These are phyloP conservation scores for Trametes polyzona DNA, from an alignment of 1,284 basidiomycete genomes.

Conservation along the genomic window DNA sequence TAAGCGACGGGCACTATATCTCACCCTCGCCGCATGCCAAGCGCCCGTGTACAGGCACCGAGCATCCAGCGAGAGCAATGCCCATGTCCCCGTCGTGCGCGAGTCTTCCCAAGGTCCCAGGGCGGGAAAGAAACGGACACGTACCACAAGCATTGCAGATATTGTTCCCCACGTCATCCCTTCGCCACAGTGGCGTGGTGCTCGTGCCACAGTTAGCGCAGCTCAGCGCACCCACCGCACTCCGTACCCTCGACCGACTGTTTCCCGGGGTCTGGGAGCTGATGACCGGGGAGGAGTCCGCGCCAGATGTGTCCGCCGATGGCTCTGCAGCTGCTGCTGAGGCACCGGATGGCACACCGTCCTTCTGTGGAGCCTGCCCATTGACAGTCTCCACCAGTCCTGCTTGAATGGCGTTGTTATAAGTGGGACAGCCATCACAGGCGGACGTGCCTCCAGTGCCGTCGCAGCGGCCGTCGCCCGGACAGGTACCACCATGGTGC, in stretches of 20 bases:
- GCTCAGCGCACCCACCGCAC: constrained; percentile 77
- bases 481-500: constrained; percentile 76
- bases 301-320: constrained; percentile 23
- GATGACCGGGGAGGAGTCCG: constrained; percentile 34
- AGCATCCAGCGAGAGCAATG: constrained; percentile 3
- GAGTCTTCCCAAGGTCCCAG: constrained; percentile 14
- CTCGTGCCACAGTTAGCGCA: constrained; percentile 94
- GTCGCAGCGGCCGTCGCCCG: constrained; percentile 94
- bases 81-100: constrained; percentile 4
- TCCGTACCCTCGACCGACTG: constrained; percentile 40
- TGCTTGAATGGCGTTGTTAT: constrained; percentile 78
- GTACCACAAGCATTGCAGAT: constrained; percentile 93
- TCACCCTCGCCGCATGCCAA: constrained; percentile 3
- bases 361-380: constrained; percentile 17
- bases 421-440: constrained; percentile 93
- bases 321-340: constrained; percentile 7
- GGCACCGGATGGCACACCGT: neutral
- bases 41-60: constrained; percentile 9
- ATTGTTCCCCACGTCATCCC: constrained; percentile 93
- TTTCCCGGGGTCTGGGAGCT: constrained; percentile 29
- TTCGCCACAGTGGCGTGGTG: constrained; percentile 92
- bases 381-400: constrained; percentile 20
- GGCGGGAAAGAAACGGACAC: constrained; percentile 40
- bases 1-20: constrained; percentile 15
- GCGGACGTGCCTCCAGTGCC: constrained; percentile 90